Conservation (phyloP, 2,329 filamentous ascomycete species). For the Colletotrichum liriopes region DNA sequence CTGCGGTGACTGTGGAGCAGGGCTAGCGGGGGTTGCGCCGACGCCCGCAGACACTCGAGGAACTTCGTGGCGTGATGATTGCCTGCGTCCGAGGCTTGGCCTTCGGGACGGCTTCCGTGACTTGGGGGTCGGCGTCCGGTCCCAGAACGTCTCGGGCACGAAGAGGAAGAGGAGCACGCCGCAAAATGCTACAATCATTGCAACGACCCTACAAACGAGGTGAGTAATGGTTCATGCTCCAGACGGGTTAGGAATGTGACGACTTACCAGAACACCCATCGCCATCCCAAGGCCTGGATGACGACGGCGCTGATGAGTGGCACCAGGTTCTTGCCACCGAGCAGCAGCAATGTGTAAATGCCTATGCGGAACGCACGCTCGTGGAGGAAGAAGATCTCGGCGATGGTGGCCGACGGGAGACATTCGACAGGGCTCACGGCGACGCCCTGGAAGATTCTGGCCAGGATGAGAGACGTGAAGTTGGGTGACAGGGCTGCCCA, state of each 20-base stretch:
- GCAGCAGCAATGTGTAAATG: constrained; percentile 89
- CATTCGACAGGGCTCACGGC: constrained; percentile 93
- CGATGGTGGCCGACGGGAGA: constrained; percentile 92
- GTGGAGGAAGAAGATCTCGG: constrained; percentile 96
- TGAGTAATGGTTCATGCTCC: constrained; percentile 44
- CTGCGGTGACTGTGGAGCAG: neutral
- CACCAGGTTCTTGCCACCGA: constrained; percentile 92
- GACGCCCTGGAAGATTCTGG: constrained; percentile 89
- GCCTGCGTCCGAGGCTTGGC: constrained; percentile 63
- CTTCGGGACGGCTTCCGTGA: constrained; percentile 57
- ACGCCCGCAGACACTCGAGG: constrained; percentile 13
- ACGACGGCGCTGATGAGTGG: constrained; percentile 90
- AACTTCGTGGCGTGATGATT: constrained; percentile 56
- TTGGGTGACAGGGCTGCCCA: constrained; percentile 91
- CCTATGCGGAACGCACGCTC: constrained; percentile 94
- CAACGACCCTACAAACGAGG: constrained; percentile 75
- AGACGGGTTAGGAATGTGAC: neutral
- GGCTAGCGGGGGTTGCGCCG: neutral
- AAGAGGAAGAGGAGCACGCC: constrained; percentile 86
- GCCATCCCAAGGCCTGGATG: constrained; percentile 84
- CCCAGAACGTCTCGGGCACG: constrained; percentile 97
- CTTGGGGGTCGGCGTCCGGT: constrained; percentile 76
- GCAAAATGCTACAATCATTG: constrained; percentile 83
- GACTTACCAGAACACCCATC: constrained; percentile 88
- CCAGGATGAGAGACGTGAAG: constrained; percentile 84